These are phyloP conservation scores for Melanogaster broomeanus DNA, from an alignment of 768 basidiomycete species.

Conservation along the genomic window DNA sequence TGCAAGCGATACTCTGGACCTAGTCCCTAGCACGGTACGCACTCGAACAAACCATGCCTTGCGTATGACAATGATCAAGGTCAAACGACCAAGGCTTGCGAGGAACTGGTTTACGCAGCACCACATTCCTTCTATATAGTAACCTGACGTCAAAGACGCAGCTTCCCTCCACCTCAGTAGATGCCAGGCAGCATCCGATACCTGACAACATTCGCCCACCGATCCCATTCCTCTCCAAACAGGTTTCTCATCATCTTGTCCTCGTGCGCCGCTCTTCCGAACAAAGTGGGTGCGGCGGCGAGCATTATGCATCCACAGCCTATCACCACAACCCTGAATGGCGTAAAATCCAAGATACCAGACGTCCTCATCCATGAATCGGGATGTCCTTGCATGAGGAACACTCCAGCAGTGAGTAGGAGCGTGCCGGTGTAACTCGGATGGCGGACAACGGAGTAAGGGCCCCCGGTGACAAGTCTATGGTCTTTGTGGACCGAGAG, in stretches of 20 bases:
- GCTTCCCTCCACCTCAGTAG: too few species aligned
- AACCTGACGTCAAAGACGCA: too few species aligned
- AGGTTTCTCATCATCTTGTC: slow-evolving; percentile 27
- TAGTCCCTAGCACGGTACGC: too few species aligned
- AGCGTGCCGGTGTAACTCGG: slow-evolving; percentile 42
- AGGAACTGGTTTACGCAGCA: too few species aligned
- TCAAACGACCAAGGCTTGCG: too few species aligned
- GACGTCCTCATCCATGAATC: slow-evolving; percentile 8
- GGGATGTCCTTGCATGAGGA: background rate
- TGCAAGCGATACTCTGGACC: too few species aligned
- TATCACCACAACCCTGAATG: background rate
- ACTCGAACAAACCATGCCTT: too few species aligned
- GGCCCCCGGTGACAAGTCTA: slow-evolving; percentile 42
- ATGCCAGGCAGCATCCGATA: slow-evolving; percentile 35
- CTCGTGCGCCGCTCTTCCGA: slow-evolving; percentile 17
- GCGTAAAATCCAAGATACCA: background rate
- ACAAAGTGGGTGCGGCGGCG: background rate
- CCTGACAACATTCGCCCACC: slow-evolving; percentile 28
- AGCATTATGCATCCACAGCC: background rate
- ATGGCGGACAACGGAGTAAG: slow-evolving; percentile 45
- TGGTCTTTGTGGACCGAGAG: slow-evolving; percentile 43
- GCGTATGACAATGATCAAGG: too few species aligned
- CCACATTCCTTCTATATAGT: too few species aligned
- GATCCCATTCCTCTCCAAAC: slow-evolving; percentile 37
- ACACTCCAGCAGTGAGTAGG: slow-evolving; percentile 2